Conservation (phyloP, 306 rosid genomes). For the Malus orientalis region DNA sequence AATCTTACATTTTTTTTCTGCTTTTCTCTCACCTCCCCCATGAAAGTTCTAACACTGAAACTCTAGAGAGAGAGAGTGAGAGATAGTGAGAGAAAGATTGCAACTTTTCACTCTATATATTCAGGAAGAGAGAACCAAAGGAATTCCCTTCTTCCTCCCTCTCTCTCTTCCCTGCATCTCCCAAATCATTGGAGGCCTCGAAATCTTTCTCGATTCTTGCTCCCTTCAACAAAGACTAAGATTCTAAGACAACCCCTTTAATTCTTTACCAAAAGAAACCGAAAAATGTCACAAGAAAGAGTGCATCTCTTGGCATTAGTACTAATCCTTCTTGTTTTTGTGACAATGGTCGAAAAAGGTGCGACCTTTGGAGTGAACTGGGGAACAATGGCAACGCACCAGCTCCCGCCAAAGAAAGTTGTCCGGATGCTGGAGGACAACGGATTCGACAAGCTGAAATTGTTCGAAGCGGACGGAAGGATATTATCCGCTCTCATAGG, state of each 20-base stretch:
- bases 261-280: neutral
- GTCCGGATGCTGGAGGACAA: constrained; percentile 68
- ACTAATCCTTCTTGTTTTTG: constrained; percentile 27
- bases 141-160: constrained; percentile 17
- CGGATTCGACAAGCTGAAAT: constrained; percentile 60
- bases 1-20: constrained; percentile 30
- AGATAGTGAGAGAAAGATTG: neutral
- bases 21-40: constrained; percentile 30
- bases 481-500: constrained; percentile 71
- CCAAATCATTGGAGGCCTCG: constrained; percentile 20
- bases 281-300: constrained; percentile 39
- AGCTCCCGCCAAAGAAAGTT: constrained; percentile 59
- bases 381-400: constrained; percentile 84
- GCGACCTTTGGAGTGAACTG: constrained; percentile 74
- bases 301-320: neutral
- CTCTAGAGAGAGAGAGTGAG: neutral
- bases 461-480: constrained; percentile 78
- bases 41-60: constrained; percentile 27
- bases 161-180: neutral
- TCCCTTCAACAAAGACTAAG: constrained; percentile 24
- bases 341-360: constrained; percentile 18
- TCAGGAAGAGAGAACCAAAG: constrained; percentile 15
- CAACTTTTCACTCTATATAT: constrained; percentile 18
- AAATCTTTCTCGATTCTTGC: constrained; percentile 31
- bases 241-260: constrained; percentile 10